Conservation (phyloP, 2,329 filamentous ascomycete species). For the Fusarium sp. region DNA sequence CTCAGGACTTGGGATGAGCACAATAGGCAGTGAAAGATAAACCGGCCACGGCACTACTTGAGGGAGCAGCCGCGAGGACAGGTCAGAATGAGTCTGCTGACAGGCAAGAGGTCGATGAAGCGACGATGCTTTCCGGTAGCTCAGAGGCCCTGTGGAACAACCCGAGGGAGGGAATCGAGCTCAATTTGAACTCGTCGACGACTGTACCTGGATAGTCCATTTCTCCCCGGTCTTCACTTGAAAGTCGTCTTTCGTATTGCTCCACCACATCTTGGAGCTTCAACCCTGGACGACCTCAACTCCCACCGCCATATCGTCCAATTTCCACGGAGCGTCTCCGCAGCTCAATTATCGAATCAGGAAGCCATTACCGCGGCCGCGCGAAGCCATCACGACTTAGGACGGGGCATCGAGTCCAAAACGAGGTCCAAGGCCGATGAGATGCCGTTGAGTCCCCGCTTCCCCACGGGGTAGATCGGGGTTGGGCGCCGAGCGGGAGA, state of each 20-base stretch:
- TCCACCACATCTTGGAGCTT: not conserved
- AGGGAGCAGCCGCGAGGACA: not conserved
- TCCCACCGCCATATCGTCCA: slow-evolving; percentile 1
- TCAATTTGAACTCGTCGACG: slow-evolving; percentile 36
- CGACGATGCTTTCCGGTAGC: slow-evolving; percentile 16
- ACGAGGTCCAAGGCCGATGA: slow-evolving; percentile 30
- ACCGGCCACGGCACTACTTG: not conserved
- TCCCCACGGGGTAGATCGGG: slow-evolving; percentile 32
- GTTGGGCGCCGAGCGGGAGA: slow-evolving; percentile 6
- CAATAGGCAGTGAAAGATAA: slow-evolving; percentile 3
- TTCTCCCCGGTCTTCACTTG: not conserved
- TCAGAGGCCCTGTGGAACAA: slow-evolving; percentile 15
- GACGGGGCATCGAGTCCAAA: slow-evolving; percentile 30
- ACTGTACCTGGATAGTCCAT: not conserved
- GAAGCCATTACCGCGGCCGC: slow-evolving; percentile 37
- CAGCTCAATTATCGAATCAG: slow-evolving; percentile 33
- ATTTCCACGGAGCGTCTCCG: slow-evolving; percentile 4
- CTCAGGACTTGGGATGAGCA: not conserved
- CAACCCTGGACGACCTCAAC: slow-evolving; percentile 18
- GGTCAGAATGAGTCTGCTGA: slow-evolving; percentile 1
- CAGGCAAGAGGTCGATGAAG: not conserved
- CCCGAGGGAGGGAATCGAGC: slow-evolving; percentile 21
- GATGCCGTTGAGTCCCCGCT: slow-evolving; percentile 23
- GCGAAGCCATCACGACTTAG: slow-evolving; percentile 11
- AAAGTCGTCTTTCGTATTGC: not conserved